Evolutionary conservation across 495 filamentous ascomycete species (phyloP), one percentile per base, ranked within the genome.

Genomic region (Neurospora sp.): DNA sequence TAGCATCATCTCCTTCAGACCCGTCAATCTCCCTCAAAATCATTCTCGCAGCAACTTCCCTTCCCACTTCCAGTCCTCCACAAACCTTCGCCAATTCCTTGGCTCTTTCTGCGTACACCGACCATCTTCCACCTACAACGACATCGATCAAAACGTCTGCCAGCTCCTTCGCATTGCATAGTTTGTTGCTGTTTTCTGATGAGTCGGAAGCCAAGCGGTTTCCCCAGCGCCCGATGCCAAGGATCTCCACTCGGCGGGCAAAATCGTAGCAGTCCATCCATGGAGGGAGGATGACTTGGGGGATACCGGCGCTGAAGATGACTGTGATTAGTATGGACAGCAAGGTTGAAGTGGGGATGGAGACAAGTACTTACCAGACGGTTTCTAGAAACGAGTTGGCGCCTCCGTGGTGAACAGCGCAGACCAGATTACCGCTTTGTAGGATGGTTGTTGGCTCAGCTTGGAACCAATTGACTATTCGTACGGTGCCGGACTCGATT

Each of bases 221-320:
- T 3, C 84, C 87, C 73, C 85, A 85, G 0, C 85, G 79, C 0
- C 87, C 86, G 40, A 89, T 84, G 1, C 84, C 84, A 0, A 87
- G 78, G 75, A 83, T 82, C 73, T 88, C 87, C 3, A 83, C 84
- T 22, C 86, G 76, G 10, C 84, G 79, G 3, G 86, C 85, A 73
- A 86, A 87, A 61, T 88, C 87, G 53, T 84, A 88, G 37, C 83
- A 85, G 73, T 88, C 87, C 72, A 86, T 83, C 86, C 87, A 88
- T 40, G 84, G 81, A 0, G 87, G 85, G 1, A 88, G 81, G 4
- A 88, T 75, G 2, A 88, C 80, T 68, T 87, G 85, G 3, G 86
- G 85, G 7, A 85, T 80, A 1, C 86, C 85, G 8, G 81, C 83
- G 71, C 86, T 87, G 27, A 40, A 27, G 3, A n/a, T 18, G 18